Evolutionary conservation across 495 filamentous ascomycete genomes (phyloP), one percentile per base, ranked within the genome.

Genomic region (Aspergillus sclerotioniger): DNA sequence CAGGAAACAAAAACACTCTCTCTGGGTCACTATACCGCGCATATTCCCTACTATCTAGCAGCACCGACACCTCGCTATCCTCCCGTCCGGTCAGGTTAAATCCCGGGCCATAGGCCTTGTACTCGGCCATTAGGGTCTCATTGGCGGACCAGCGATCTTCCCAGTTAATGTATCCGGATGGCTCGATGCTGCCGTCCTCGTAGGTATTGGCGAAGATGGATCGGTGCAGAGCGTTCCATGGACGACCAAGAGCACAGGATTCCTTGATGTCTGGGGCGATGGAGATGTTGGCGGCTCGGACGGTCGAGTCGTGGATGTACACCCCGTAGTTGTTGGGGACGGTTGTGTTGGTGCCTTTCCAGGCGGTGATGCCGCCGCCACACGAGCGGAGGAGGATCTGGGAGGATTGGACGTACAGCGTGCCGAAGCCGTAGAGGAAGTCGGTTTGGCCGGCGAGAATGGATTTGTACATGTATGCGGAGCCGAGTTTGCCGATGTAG

Each of bases 331-430:
- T 84, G 67, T 87, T 87, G 6, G 62, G 61, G 56, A 81, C 84
- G 20, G 82, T 85, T 0, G 82, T 86, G 67, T 87, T 87, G 1
- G 78, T 83, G 13, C 83, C 84, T 54, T 87, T 87, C 84, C 83
- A 86, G 7, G 83, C 83, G n/a, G 82, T 85, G 48, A 86, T 78
- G 47, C 84, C 83, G 56, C 84, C 83, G 25, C 83, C 84, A 63
- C 83, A 86, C 51, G 66, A 65, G 31, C 84, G 78, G 25, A 87
- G 73, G 4, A 68, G 65, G 7, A 85, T 54, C 2, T 66, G 58
- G 4, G 68, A 76, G 3, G 70, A 66, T 59, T 81, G 69, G 31
- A 80, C 66, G 70, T 75, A 82, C 25, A 72, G 73, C 8, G 78
- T 82, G 60, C 79, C 78, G 63, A 83, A 83, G 28, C 75, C 80